A percentile compares a stretch with the other conserved stretches of the same genome.
phyloP scores from a whole-genome alignment of 2,329 filamentous ascomycete genomes.

The Botryotinia narcissicola region DNA sequence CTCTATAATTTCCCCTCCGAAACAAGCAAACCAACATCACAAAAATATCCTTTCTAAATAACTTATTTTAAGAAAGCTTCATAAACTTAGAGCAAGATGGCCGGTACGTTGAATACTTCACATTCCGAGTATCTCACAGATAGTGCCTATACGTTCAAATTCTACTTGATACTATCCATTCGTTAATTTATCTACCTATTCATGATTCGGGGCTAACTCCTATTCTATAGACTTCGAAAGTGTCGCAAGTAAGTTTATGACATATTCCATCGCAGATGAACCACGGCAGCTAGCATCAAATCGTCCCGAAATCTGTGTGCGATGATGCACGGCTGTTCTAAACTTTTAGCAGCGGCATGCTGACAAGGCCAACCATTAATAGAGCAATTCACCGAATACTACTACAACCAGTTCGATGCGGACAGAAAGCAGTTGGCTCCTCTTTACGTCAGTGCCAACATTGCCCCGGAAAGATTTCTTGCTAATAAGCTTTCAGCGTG shows the following conservation, averaged over 20 bases:
- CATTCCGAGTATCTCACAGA: neutral
- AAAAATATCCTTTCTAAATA: conserved; percentile 12
- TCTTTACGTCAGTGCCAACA: conserved; percentile 71
- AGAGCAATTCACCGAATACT: conserved; percentile 89
- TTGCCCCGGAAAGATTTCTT: conserved; percentile 22
- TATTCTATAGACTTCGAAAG: conserved; percentile 40
- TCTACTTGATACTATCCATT: neutral
- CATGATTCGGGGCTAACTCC: conserved; percentile 27
- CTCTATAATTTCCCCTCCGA: conserved; percentile 22
- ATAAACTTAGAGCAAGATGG: conserved; percentile 32
- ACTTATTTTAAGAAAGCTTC: neutral
- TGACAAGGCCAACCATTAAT: conserved; percentile 29
- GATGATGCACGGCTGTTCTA: neutral
- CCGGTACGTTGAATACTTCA: conserved; percentile 31
- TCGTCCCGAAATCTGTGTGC: neutral
- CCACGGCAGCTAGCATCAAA: neutral
- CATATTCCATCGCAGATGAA: neutral
- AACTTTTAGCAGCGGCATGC: conserved; percentile 15
- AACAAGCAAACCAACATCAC: conserved; percentile 13
- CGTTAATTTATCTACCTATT: neutral
- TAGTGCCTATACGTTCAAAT: too few relatives aligned
- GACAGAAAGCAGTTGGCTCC: conserved; percentile 61
- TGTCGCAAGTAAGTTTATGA: conserved; percentile 43
- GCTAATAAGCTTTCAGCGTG: conserved; percentile 54
- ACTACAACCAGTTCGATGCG: conserved; percentile 83